Evolutionary conservation across 169 alveolate genomes (phyloP).

Genomic region (Plasmodium malariae): DNA sequence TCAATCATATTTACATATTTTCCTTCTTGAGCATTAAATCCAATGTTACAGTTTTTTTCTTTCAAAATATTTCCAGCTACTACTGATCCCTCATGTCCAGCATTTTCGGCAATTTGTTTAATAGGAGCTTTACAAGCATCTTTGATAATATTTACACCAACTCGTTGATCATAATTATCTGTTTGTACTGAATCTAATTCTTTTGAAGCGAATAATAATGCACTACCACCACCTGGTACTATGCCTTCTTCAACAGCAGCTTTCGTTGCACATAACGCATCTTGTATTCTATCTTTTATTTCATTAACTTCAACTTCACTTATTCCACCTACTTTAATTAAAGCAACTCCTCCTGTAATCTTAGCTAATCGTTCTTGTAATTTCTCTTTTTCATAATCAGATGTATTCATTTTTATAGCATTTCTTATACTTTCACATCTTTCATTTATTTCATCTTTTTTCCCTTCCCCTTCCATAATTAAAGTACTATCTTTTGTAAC

Average conservation of each 20-base stretch:
- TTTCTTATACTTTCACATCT: constrained; percentile 94
- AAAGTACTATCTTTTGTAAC: constrained; percentile 99
- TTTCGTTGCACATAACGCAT: constrained; percentile 98
- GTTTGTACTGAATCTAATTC: constrained; percentile 84
- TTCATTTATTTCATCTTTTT: constrained; percentile 91
- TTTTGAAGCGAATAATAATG: constrained; percentile 94
- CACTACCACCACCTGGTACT: constrained; percentile 99
- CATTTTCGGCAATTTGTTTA: constrained; percentile 97
- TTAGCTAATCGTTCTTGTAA: constrained; percentile 98
- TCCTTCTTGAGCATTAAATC: constrained; percentile 97
- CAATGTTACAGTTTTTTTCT: constrained; percentile 87
- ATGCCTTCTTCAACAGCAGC: constrained; percentile 99
- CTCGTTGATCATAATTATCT: constrained; percentile 94
- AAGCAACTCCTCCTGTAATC: constrained; percentile 99
- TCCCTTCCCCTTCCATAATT: constrained; percentile 97
- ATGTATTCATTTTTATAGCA: constrained; percentile 90
- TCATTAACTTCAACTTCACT: constrained; percentile 98
- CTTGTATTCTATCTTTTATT: constrained; percentile 98
- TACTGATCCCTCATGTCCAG: constrained; percentile 98
- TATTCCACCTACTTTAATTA: constrained; percentile 98
- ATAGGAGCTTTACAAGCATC: constrained; percentile 97
- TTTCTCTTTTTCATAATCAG: constrained; percentile 96
- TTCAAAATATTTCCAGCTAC: constrained; percentile 95
- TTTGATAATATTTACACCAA: constrained; percentile 96
- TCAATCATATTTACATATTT: constrained; percentile 94